phyloP scores from a whole-genome alignment of 495 filamentous ascomycete species.

The Collariella sp. region DNA sequence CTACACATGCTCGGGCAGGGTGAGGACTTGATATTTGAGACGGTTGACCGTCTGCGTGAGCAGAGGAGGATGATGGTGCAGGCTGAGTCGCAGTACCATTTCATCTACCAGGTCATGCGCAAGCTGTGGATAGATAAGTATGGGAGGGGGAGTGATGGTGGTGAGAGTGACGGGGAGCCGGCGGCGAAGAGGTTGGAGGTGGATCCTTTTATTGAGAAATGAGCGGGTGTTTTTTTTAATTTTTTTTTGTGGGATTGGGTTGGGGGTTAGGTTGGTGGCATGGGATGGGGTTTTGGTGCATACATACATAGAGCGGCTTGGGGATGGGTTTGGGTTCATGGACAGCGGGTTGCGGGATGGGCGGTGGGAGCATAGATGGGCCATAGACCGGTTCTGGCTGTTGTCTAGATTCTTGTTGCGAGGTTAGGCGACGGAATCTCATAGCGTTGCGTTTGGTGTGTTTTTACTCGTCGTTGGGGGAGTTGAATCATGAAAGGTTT shows the following conservation, averaged over 20 bases:
- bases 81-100: constrained; percentile 72
- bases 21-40: constrained; percentile 51
- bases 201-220: constrained; percentile 27
- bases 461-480: background rate
- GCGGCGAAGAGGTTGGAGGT: constrained; percentile 42
- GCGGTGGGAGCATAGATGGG: background rate
- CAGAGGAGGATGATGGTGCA: constrained; percentile 98
- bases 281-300: background rate
- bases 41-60: constrained; percentile 73
- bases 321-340: background rate
- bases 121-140: constrained; percentile 60
- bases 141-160: constrained; percentile 21
- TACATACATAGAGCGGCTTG: background rate
- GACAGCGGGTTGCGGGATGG: background rate
- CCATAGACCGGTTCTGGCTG: background rate
- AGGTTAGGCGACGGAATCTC: background rate
- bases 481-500: background rate
- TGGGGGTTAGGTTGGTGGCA: background rate
- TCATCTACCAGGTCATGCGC: constrained; percentile 80
- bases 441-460: no score
- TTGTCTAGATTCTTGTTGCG: background rate
- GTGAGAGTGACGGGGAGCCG: constrained; percentile 27
- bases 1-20: constrained; percentile 10
- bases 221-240: no score
- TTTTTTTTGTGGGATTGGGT: background rate